These are phyloP conservation scores for Pleurotus tuoliensis DNA, from an alignment of 768 basidiomycete genomes.

Conservation along the genomic window DNA sequence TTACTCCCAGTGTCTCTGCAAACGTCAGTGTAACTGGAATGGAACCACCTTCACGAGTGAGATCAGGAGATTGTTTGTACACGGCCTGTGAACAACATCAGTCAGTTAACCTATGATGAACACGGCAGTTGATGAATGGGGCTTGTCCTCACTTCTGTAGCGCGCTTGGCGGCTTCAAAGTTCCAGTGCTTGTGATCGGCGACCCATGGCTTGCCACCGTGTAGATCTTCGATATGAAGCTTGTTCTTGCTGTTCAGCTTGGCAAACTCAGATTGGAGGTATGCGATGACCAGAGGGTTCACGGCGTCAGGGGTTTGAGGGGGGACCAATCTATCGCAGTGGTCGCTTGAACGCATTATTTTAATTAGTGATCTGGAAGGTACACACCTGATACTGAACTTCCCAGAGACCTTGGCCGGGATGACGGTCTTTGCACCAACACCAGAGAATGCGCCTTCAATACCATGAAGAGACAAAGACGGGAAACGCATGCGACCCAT, in stretches of 20 bases:
- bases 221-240: slow-evolving; percentile 63
- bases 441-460: slow-evolving; percentile 90
- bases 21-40: slow-evolving; percentile 94
- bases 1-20: slow-evolving; percentile 81
- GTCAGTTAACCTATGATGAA: slow-evolving; percentile 19
- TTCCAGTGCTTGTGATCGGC: slow-evolving; percentile 88
- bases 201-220: slow-evolving; percentile 90
- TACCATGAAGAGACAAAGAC: slow-evolving; percentile 88
- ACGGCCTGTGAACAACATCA: slow-evolving; percentile 33
- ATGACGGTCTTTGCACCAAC: slow-evolving; percentile 91
- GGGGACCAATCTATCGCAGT: slow-evolving; percentile 63
- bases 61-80: slow-evolving; percentile 73
- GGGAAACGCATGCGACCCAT: slow-evolving; percentile 95
- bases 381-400: slow-evolving; percentile 87
- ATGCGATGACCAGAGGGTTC: slow-evolving; percentile 63
- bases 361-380: not conserved
- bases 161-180: slow-evolving; percentile 81
- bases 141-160: slow-evolving; percentile 60
- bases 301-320: slow-evolving; percentile 79
- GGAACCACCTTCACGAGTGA: slow-evolving; percentile 90
- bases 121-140: not conserved
- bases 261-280: slow-evolving; percentile 75
- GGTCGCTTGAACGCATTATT: not conserved
- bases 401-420: slow-evolving; percentile 82
- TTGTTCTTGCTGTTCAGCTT: slow-evolving; percentile 85